Conservation (phyloP, 192 early-diverging fungal genomes). For the Backusella liffmaniae region DNA sequence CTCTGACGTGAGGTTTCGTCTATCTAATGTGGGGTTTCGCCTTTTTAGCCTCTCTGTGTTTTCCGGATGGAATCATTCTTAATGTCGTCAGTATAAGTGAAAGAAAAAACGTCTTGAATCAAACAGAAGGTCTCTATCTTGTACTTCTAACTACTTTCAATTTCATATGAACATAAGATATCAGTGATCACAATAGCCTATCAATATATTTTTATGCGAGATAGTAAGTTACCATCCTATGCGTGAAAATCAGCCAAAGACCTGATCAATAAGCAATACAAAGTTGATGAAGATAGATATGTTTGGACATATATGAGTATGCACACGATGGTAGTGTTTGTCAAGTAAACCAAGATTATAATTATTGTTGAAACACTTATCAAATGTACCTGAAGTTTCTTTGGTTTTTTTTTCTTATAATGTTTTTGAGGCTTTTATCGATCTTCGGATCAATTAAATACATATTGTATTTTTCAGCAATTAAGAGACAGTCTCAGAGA, state of each 20-base stretch:
- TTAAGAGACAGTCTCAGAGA: too few species aligned
- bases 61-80: too few species aligned
- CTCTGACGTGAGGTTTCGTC: too few species aligned
- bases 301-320: not conserved
- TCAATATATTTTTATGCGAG: not conserved
- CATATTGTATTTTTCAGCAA: not conserved
- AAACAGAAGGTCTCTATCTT: too few species aligned
- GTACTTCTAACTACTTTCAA: not conserved
- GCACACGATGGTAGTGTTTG: not conserved
- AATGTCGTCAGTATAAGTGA: too few species aligned
- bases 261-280: not conserved
- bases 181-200: not conserved
- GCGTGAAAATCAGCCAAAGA: not conserved
- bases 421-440: not conserved
- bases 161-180: not conserved
- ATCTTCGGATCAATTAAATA: conserved; percentile 2
- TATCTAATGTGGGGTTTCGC: too few species aligned
- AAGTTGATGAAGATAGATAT: not conserved
- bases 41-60: too few species aligned
- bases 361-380: not conserved
- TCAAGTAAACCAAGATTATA: not conserved
- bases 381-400: not conserved
- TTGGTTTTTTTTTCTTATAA: not conserved
- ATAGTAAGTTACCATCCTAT: not conserved
- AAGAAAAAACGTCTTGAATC: too few species aligned